Evolutionary conservation across 345 rosid species (phyloP), one percentile per base, ranked within the genome.

Genomic region (Salix arbutifolia): DNA sequence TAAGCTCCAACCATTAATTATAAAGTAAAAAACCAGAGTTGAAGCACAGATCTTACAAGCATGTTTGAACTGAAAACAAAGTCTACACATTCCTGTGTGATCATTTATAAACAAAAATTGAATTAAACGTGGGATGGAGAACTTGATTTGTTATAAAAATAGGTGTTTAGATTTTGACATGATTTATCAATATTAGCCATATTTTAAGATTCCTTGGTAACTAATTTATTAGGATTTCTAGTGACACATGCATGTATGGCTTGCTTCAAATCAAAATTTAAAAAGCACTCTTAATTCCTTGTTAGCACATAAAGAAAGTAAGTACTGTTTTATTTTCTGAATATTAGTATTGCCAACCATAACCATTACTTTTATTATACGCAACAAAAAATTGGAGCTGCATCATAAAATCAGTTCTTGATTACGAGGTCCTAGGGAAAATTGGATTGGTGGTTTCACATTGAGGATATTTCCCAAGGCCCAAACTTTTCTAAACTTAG

Each of bases 1-100:
- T 58, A 50, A 78, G 60, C 66, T 67, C 48, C 70, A 75, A 78
- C 80, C 80, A 83, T 66, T 68, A 56, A 37, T 71, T 52, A 50
- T 72, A 50, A 71, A 13, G 21, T 52, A 14, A 16, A 4, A 17
- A 11, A 61, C 26, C n/a, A 67, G 44, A 16, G 18, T 46, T 6
- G 33, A 12, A 69, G 69, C 61, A 42, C 28, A 64, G 50, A 44
- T 23, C 62, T 61, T 44, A 25, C 73, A 44, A 48, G 37, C 7
- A 50, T 23, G 56, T 23, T 65, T 65, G 40, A 7, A 3, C 23
- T 21, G 8, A 56, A 30, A 38, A 19, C 52, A 56, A 40, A 37
- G 4, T 5, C 38, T 26, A 52, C 26, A 31, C 12, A 16, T 52
- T 64, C 8, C 50, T 18, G 42, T 56, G 40, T 40, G 44, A 38